phyloP scores from a whole-genome alignment of 805 yeast genomes.

The Kluyveromyces wickerhamii region DNA sequence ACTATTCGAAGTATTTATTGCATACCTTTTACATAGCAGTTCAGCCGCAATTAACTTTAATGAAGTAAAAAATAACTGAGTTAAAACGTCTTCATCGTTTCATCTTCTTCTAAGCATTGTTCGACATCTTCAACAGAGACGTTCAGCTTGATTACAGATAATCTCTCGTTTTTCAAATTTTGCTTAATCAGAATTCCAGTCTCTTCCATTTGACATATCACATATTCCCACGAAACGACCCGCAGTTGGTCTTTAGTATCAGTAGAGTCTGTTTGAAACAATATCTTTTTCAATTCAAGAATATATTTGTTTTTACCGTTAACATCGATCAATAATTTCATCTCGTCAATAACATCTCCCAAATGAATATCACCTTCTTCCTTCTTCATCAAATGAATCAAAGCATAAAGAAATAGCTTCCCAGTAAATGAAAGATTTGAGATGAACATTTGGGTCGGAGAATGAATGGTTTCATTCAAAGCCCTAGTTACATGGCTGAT shows the following conservation, averaged over 20 bases:
- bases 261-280: conserved; percentile 30
- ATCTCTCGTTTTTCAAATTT: conserved; percentile 58
- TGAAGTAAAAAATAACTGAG: too few relatives aligned
- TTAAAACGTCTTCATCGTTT: conserved; percentile 31
- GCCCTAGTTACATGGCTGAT: conserved; percentile 75
- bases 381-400: conserved; percentile 55
- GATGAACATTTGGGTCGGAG: conserved; percentile 61
- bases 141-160: conserved; percentile 53
- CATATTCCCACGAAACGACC: conserved; percentile 46
- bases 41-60: too few relatives aligned
- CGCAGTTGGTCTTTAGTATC: conserved; percentile 41
- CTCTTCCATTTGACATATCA: conserved; percentile 65
- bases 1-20: too few relatives aligned
- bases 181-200: conserved; percentile 71
- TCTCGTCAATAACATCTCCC: conserved; percentile 75
- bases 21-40: too few relatives aligned
- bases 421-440: conserved; percentile 54
- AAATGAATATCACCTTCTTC: conserved; percentile 64
- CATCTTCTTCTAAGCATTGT: conserved; percentile 52
- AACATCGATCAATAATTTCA: conserved; percentile 44
- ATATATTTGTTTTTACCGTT: conserved; percentile 27
- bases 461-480: conserved; percentile 64
- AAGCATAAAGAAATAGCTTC: conserved; percentile 64
- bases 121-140: conserved; percentile 64
- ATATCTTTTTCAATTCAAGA: conserved; percentile 26